Percentiles rank a stretch among this genome's conserved stretches.
Conservation (phyloP, 768 basidiomycete genomes). For the Suillus tomentosus region DNA sequence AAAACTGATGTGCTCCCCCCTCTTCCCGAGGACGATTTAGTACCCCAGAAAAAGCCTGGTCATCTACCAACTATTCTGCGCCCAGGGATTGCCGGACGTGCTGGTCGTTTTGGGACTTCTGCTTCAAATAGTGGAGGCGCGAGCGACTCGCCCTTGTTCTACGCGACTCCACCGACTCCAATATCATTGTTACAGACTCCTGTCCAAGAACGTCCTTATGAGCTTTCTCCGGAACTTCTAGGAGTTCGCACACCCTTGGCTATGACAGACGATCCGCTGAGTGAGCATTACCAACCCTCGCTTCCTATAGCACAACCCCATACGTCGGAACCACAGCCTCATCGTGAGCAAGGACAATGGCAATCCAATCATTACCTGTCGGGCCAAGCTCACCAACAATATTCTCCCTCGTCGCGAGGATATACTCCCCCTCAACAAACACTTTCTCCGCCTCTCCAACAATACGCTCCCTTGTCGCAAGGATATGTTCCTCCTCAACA, state of each 20-base stretch:
- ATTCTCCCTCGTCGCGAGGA: slow-evolving; percentile 9
- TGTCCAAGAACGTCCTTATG: slow-evolving; percentile 14
- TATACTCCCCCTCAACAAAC: slow-evolving; percentile 9
- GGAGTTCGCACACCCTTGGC: slow-evolving; percentile 22
- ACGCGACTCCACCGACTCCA: slow-evolving; percentile 10
- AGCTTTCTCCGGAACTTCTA: background rate
- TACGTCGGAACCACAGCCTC: slow-evolving; percentile 15
- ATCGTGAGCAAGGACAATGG: slow-evolving; percentile 6
- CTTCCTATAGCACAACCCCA: slow-evolving; percentile 7
- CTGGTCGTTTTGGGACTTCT: slow-evolving; percentile 18
- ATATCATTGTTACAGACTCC: slow-evolving; percentile 15
- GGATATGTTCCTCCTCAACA: slow-evolving; percentile 8
- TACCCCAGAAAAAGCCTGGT: slow-evolving; percentile 20
- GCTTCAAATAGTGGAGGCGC: slow-evolving; percentile 16
- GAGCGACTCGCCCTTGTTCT: slow-evolving; percentile 20
- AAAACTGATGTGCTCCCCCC: slow-evolving; percentile 42
- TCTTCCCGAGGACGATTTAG: slow-evolving; percentile 34
- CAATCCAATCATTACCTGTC: slow-evolving; percentile 6
- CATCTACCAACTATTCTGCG: slow-evolving; percentile 46
- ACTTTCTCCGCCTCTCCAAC: slow-evolving; percentile 14
- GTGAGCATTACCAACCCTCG: slow-evolving; percentile 15
- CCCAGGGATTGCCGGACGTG: slow-evolving; percentile 34
- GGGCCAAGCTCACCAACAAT: slow-evolving; percentile 20
- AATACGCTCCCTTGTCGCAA: slow-evolving; percentile 10
- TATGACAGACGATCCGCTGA: slow-evolving; percentile 17